Base-by-base conservation (phyloP, 768 basidiomycete species). In the Boletus rufocinnamomeus region DNA sequence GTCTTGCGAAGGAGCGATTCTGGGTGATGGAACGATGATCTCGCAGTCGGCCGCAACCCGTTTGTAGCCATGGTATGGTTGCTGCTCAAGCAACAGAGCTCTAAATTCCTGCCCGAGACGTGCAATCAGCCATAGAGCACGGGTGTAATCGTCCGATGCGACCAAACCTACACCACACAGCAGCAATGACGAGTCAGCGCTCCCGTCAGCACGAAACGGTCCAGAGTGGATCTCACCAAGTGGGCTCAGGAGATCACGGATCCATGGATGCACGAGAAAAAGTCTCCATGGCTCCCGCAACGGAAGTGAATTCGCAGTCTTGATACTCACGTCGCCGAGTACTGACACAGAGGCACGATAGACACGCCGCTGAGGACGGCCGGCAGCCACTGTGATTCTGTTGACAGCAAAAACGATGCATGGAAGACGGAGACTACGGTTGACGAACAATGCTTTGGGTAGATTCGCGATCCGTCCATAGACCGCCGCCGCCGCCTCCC, bases 31-130 rank as follows among this genome's bases (percentile, higher is more conserved):
- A 30, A 60, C 49, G 19, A 40, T 4, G 17, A 64, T 57, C 9
- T 54, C 52, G 3, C 25, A 11, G 21, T 64, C 62, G 3, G 58
- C 37, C 2, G 55, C 62, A 3, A 63, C 52, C n/a, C 55, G 57
- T 32, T 25, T 51, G 45, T 54, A 59, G 16, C 32, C 51, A 14
- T 43, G 19, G 21, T 60, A 21, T 3, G 52, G 10, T 3, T 60
- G 52, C 7, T 28, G 41, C 9, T 48, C 46, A 14, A 64, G 44
- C 5, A 64, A 14, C 6, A 63, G 25, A 0, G 58, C 54, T 0
- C 7, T 38, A 13, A 64, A 64, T n/a, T 32, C 47, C 19, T 53
- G 52, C 32, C 49, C 55, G 16, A 64, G 40, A 7, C 41, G 49
- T 4, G 46, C 50, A 2, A 64, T 40, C 47, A 64, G 21, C 35